These are phyloP conservation scores for Colletotrichum sp. DNA, from an alignment of 2,329 filamentous ascomycete species.

Conservation along the genomic window DNA sequence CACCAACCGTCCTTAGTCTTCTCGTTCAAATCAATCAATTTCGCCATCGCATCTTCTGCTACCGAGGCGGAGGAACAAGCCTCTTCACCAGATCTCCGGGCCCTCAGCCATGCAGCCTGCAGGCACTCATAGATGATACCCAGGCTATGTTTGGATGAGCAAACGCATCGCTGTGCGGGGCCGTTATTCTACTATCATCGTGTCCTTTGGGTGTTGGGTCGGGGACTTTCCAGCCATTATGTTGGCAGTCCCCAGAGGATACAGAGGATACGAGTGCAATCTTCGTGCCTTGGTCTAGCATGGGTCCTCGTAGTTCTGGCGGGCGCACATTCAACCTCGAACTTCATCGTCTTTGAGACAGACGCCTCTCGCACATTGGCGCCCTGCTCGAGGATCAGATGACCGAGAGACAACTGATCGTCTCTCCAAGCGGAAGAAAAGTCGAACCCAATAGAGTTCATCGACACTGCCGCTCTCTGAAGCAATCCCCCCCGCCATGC, in stretches of 20 bases:
- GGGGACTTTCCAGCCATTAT: rapidly evolving
- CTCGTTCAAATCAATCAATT: neutral
- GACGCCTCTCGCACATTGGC: neutral
- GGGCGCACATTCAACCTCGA: neutral
- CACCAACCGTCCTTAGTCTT: neutral
- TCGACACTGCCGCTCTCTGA: rapidly evolving
- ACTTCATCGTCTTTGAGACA: neutral
- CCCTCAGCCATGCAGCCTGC: neutral
- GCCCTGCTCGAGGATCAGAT: neutral
- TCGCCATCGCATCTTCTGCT: neutral
- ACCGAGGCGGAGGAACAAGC: neutral
- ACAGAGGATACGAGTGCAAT: neutral
- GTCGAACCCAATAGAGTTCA: neutral
- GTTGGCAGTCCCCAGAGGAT: neutral
- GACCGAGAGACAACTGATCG: neutral
- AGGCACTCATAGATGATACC: neutral
- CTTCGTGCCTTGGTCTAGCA: neutral
- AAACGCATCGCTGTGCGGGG: neutral
- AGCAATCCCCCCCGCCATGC: rapidly evolving
- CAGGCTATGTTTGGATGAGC: neutral
- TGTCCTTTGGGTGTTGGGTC: neutral
- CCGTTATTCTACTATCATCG: neutral
- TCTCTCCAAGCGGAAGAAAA: neutral
- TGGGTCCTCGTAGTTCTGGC: neutral
- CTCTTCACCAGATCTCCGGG: neutral